phyloP scores from a whole-genome alignment of 2,329 filamentous ascomycete genomes.

The Chaetomium sp. region DNA sequence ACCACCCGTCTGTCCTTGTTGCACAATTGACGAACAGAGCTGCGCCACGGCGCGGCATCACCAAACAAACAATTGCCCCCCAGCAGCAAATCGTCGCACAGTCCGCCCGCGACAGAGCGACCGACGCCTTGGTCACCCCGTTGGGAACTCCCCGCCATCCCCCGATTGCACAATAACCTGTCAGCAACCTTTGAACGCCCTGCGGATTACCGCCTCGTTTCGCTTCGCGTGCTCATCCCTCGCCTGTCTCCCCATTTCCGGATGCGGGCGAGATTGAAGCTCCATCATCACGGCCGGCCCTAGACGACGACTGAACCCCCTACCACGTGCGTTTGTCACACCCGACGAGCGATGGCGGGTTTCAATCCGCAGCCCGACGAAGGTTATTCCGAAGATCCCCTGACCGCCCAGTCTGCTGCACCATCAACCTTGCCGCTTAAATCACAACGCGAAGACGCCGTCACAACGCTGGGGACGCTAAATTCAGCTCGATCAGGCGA shows the following conservation, averaged over 20 bases:
- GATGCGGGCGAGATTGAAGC: neutral
- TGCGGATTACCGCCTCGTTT: neutral
- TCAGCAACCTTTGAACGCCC: neutral
- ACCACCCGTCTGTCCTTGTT: neutral
- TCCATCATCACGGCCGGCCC: neutral
- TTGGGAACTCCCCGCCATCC: neutral
- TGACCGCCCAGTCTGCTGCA: slow-evolving; percentile 36
- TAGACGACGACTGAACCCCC: too few relatives aligned
- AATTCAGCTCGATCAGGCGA: slow-evolving; percentile 33
- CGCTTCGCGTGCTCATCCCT: neutral
- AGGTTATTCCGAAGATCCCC: slow-evolving; percentile 75
- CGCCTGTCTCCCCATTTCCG: neutral
- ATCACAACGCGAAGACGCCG: slow-evolving; percentile 20
- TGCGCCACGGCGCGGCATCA: slow-evolving; percentile 2
- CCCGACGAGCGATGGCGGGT: slow-evolving; percentile 19
- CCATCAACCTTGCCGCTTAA: slow-evolving; percentile 25
- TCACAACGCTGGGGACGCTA: slow-evolving; percentile 28
- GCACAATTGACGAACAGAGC: slow-evolving; percentile 2
- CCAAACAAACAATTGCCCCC: neutral
- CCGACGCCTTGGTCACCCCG: neutral
- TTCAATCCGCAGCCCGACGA: slow-evolving; percentile 59
- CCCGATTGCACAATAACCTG: too few relatives aligned
- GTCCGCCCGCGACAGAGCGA: neutral
- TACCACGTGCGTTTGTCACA: neutral
- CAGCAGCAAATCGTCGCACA: slow-evolving; percentile 3